Evolutionary conservation across 352 stramenopile species (phyloP).

Genomic region (Phytopythium mirpurense): DNA sequence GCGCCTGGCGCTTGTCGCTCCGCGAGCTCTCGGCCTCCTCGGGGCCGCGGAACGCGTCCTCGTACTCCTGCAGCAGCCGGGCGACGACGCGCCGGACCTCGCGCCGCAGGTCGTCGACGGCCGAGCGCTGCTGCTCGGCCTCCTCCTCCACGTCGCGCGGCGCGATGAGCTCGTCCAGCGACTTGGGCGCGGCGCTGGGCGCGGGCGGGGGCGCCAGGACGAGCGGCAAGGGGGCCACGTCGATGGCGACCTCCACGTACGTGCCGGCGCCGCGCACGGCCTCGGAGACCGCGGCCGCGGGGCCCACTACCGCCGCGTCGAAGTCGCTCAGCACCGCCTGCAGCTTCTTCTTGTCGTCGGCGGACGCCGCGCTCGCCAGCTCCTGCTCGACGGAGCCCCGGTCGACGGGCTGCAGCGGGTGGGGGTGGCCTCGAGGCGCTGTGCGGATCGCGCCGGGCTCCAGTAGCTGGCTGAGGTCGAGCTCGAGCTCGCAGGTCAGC

Average conservation of each 20-base stretch:
- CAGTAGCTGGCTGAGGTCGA: slow-evolving; percentile 35
- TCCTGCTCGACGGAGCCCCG: slow-evolving; percentile 56
- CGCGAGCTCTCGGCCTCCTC: slow-evolving; percentile 20
- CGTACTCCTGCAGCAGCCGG: slow-evolving; percentile 61
- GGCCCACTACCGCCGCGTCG: slow-evolving; percentile 27
- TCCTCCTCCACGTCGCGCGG: slow-evolving; percentile 42
- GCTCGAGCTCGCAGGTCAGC: slow-evolving; percentile 22
- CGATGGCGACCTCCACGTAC: slow-evolving; percentile 17
- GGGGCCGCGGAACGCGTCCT: slow-evolving; percentile 21
- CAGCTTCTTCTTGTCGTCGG: slow-evolving; percentile 76
- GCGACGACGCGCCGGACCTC: slow-evolving; percentile 60
- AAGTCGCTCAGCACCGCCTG: slow-evolving; percentile 62
- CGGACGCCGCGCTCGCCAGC: slow-evolving; percentile 31
- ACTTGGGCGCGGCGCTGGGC: slow-evolving; percentile 17
- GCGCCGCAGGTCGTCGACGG: slow-evolving; percentile 33
- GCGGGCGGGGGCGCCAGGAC: slow-evolving; percentile 29
- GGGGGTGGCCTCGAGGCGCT: slow-evolving; percentile 9
- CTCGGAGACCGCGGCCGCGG: slow-evolving; percentile 17
- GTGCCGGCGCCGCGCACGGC: slow-evolving; percentile 23
- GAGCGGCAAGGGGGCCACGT: slow-evolving; percentile 31
- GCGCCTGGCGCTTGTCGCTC: slow-evolving; percentile 62
- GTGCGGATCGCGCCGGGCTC: slow-evolving; percentile 22
- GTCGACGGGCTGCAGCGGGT: slow-evolving; percentile 23
- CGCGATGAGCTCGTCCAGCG: slow-evolving; percentile 48
- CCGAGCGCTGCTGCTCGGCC: slow-evolving; percentile 33